phyloP scores from a whole-genome alignment of 1,139 yeast genomes.

The Suhomyces choctaworum region DNA sequence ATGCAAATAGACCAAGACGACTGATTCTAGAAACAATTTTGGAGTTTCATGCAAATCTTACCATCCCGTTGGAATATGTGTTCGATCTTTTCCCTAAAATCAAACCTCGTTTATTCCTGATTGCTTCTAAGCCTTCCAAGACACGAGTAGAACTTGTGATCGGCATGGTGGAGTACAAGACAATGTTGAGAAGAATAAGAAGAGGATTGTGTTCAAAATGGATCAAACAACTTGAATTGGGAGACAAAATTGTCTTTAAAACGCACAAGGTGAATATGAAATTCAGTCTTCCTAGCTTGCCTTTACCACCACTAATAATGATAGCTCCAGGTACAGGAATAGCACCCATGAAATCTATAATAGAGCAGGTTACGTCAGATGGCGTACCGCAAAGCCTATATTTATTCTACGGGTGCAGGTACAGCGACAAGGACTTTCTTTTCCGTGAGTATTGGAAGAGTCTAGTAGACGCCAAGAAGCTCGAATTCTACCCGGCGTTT shows the following conservation, averaged over 20 bases:
- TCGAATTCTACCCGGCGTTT: conserved; percentile 21
- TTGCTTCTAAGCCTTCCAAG: conserved; percentile 60
- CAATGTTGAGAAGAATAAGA: conserved; percentile 73
- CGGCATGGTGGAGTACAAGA: conserved; percentile 84
- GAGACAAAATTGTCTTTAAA: conserved; percentile 56
- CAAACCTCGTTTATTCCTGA: conserved; percentile 80
- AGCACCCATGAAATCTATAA: conserved; percentile 79
- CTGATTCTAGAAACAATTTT: conserved; percentile 79
- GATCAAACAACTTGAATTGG: conserved; percentile 51
- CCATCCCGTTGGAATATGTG: conserved; percentile 70
- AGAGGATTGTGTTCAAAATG: conserved; percentile 84
- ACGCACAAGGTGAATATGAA: conserved; percentile 50
- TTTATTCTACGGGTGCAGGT: conserved; percentile 79
- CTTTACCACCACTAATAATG: conserved; percentile 59
- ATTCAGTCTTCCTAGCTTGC: conserved; percentile 22
- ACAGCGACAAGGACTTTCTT: conserved; percentile 63
- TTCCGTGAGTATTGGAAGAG: conserved; percentile 57
- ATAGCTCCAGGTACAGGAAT: conserved; percentile 92
- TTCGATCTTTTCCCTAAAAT: conserved; percentile 77
- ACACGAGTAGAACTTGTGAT: conserved; percentile 60
- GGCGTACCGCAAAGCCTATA: conserved; percentile 29
- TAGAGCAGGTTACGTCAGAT: conserved; percentile 36
- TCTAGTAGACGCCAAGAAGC: conserved; percentile 28
- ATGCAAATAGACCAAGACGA: conserved; percentile 88
- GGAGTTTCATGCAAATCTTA: conserved; percentile 71